These are phyloP conservation scores for Sporobolomyces phaffii DNA, from an alignment of 768 basidiomycete genomes.

Conservation along the genomic window DNA sequence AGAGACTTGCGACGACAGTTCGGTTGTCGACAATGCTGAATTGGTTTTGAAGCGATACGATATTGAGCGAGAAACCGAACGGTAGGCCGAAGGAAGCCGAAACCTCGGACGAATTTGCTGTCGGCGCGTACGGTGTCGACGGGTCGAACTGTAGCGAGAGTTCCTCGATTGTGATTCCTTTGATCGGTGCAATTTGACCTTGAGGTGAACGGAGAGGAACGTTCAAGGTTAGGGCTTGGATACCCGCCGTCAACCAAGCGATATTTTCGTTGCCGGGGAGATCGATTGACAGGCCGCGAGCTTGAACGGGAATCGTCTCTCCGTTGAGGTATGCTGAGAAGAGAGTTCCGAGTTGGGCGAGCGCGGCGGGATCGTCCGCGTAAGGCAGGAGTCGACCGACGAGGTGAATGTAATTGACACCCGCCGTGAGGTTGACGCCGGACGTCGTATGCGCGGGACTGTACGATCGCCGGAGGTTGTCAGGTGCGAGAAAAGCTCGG, in stretches of 20 bases:
- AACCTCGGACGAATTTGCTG: conserved; percentile 57
- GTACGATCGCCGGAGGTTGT: no score
- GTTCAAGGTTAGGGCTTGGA: conserved; percentile 56
- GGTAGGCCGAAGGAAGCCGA: conserved; percentile 61
- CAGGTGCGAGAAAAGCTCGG: not conserved
- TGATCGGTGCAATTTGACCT: conserved; percentile 58
- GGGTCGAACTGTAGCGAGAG: conserved; percentile 58
- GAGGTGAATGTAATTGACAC: conserved; percentile 58
- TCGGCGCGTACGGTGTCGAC: conserved; percentile 57
- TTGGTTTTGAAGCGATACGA: conserved; percentile 56
- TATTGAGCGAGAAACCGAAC: conserved; percentile 56
- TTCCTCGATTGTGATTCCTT: conserved; percentile 59
- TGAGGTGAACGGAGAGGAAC: conserved; percentile 56
- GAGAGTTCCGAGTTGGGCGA: conserved; percentile 56
- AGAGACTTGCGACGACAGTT: conserved; percentile 55
- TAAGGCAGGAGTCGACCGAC: conserved; percentile 58
- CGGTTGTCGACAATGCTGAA: conserved; percentile 60
- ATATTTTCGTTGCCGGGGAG: conserved; percentile 57
- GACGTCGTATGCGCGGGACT: conserved; percentile 18
- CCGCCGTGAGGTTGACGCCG: conserved; percentile 37
- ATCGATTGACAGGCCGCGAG: conserved; percentile 57
- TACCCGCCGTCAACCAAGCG: conserved; percentile 62
- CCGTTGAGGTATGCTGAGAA: conserved; percentile 70
- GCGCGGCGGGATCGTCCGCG: conserved; percentile 48
- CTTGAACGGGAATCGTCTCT: conserved; percentile 56